These are phyloP conservation scores for Daldinia vernicosa DNA, from an alignment of 495 filamentous ascomycete species.

Conservation along the genomic window DNA sequence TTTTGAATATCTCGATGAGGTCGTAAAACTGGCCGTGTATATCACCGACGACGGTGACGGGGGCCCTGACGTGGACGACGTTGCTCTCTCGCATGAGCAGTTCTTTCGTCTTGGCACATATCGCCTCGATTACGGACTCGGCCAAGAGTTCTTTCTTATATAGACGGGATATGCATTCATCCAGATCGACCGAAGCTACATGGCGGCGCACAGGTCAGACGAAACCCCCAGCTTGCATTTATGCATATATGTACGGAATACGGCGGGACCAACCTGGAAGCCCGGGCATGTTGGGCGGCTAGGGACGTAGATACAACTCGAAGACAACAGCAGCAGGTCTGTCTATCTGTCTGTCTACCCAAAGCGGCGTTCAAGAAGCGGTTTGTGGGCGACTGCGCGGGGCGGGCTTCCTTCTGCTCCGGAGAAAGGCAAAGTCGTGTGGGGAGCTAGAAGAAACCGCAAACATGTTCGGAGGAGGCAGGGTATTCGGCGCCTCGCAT, in stretches of 20 bases:
- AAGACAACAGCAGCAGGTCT: no score
- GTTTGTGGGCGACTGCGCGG: slow-evolving; percentile 14
- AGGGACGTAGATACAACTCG: slow-evolving; percentile 12
- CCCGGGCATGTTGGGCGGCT: slow-evolving; percentile 76
- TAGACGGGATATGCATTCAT: slow-evolving; percentile 95
- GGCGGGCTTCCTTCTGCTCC: slow-evolving; percentile 47
- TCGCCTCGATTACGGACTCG: slow-evolving; percentile 97
- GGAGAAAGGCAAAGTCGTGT: slow-evolving; percentile 42
- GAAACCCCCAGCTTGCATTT: background rate
- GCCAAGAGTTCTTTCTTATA: slow-evolving; percentile 96
- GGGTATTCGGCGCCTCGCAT: slow-evolving; percentile 44
- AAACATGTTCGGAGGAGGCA: slow-evolving; percentile 49
- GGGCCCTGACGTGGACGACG: slow-evolving; percentile 94
- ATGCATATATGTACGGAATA: slow-evolving; percentile 13
- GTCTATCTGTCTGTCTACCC: slow-evolving; percentile 23
- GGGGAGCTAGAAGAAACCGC: slow-evolving; percentile 45
- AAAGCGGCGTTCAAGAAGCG: slow-evolving; percentile 32
- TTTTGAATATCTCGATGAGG: slow-evolving; percentile 98
- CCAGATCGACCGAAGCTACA: slow-evolving; percentile 92
- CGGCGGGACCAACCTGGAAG: slow-evolving; percentile 75
- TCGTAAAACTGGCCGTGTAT: slow-evolving; percentile 99
- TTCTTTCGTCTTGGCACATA: slow-evolving; percentile 99
- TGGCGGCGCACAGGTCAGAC: background rate
- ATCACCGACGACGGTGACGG: slow-evolving; percentile 98
- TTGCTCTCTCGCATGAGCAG: slow-evolving; percentile 99